phyloP scores from a whole-genome alignment of 495 filamentous ascomycete species.

The Astrothelium macrocarpum region DNA sequence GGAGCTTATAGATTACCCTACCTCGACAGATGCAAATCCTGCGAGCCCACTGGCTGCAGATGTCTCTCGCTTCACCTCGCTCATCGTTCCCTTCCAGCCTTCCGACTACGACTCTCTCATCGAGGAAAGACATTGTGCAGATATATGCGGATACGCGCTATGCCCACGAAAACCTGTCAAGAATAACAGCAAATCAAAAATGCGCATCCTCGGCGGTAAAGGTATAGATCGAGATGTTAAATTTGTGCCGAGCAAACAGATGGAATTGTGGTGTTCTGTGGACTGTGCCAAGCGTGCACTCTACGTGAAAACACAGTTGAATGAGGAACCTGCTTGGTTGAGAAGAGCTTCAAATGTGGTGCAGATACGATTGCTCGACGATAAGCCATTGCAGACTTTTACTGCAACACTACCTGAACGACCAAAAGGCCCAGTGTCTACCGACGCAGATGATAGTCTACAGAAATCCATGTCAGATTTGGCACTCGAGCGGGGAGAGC shows the following conservation, averaged over 20 bases:
- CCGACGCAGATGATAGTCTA: slow-evolving; percentile 25
- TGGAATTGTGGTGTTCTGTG: slow-evolving; percentile 84
- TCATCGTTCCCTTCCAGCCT: slow-evolving; percentile 65
- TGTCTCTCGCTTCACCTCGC: slow-evolving; percentile 43
- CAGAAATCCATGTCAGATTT: slow-evolving; percentile 27
- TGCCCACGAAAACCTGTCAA: slow-evolving; percentile 52
- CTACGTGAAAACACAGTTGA: slow-evolving; percentile 79
- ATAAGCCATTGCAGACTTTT: slow-evolving; percentile 11
- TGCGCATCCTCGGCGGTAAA: slow-evolving; percentile 41
- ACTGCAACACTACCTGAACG: slow-evolving; percentile 13
- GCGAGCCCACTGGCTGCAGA: slow-evolving; percentile 50
- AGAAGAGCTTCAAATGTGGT: slow-evolving; percentile 39
- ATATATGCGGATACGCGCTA: slow-evolving; percentile 71
- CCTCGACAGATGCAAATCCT: slow-evolving; percentile 42
- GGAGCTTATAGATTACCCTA: slow-evolving; percentile 54
- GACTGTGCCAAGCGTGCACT: slow-evolving; percentile 67
- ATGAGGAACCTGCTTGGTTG: slow-evolving; percentile 66
- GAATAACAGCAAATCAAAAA: slow-evolving; percentile 36
- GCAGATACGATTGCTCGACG: slow-evolving; percentile 24
- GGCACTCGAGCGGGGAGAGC: slow-evolving; percentile 47
- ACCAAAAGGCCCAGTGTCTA: slow-evolving; percentile 10
- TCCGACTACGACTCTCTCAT: slow-evolving; percentile 78
- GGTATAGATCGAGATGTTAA: slow-evolving; percentile 45
- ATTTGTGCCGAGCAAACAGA: slow-evolving; percentile 52
- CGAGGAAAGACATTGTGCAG: slow-evolving; percentile 72